Conservation (phyloP, 345 rosid genomes). For the Microcos paniculata region DNA sequence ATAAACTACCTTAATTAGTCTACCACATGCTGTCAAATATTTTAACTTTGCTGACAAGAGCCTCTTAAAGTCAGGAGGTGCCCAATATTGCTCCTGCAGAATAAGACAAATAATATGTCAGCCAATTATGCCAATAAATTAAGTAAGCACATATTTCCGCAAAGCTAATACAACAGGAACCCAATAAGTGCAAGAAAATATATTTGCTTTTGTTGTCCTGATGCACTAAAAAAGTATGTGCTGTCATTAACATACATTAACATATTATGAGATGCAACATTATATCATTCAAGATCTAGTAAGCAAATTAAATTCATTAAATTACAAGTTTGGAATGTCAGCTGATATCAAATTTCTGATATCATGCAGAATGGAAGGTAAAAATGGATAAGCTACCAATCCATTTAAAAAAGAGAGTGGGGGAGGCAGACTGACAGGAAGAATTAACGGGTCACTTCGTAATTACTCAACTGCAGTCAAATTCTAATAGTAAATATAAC, state of each 20-base stretch:
- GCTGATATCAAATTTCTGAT: neutral
- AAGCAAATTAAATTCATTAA: neutral
- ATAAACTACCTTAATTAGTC: slow-evolving; percentile 72
- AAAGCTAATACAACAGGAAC: slow-evolving; percentile 6
- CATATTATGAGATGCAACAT: neutral
- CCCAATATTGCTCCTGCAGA: slow-evolving; percentile 88
- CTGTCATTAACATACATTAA: neutral
- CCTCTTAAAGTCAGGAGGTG: slow-evolving; percentile 89
- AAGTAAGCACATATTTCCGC: neutral
- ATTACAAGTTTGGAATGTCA: neutral
- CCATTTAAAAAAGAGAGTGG: neutral
- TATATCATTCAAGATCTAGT: neutral
- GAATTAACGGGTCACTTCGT: neutral
- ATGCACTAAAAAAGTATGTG: neutral
- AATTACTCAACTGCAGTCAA: neutral
- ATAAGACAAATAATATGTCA: neutral
- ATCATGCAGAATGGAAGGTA: neutral
- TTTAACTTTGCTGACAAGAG: slow-evolving; percentile 78
- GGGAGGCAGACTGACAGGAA: neutral
- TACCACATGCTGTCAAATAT: slow-evolving; percentile 69
- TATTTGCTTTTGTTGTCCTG: neutral
- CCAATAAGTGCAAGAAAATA: neutral
- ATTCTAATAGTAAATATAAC: neutral
- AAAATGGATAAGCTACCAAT: neutral
- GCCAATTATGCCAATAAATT: neutral